Percentiles rank a stretch among this genome's conserved stretches.
Evolutionary conservation across 164 flowering plant species (phyloP).

Genomic region (Saururus chinensis): DNA sequence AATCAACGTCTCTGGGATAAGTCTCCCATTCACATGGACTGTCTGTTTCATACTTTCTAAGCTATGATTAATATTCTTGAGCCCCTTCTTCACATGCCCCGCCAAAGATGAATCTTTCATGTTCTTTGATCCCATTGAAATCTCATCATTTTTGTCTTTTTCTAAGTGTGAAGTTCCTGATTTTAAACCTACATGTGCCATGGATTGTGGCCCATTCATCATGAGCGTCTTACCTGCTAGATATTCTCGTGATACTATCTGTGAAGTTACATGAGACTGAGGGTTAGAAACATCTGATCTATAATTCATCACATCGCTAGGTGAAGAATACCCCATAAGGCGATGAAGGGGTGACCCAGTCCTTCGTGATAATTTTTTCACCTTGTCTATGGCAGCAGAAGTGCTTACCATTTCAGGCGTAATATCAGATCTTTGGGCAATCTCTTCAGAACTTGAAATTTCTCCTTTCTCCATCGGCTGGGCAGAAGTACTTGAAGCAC

Average conservation of each 20-base stretch:
- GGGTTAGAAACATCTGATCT: neutral
- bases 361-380: neutral
- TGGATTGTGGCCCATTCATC: neutral
- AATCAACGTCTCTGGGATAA: constrained; percentile 34
- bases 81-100: constrained; percentile 36
- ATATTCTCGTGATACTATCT: constrained; percentile 2
- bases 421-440: neutral
- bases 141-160: constrained; percentile 20
- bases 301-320: constrained; percentile 16
- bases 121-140: constrained; percentile 15
- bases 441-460: neutral
- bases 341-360: constrained; percentile 50
- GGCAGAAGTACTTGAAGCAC: constrained; percentile 7
- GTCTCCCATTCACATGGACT: constrained; percentile 48
- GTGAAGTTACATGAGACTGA: neutral
- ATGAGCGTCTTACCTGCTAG: neutral
- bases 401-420: neutral
- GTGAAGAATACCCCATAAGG: constrained; percentile 76
- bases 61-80: constrained; percentile 30
- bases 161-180: constrained; percentile 24
- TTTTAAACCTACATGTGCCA: constrained; percentile 13
- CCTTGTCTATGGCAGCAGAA: neutral
- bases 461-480: constrained; percentile 6
- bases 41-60: constrained; percentile 24
- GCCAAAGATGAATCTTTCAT: constrained; percentile 35